Evolutionary conservation across 768 basidiomycete genomes (phyloP), one percentile per base, ranked within the genome.

Genomic region (Phaeolepiota aurea): DNA sequence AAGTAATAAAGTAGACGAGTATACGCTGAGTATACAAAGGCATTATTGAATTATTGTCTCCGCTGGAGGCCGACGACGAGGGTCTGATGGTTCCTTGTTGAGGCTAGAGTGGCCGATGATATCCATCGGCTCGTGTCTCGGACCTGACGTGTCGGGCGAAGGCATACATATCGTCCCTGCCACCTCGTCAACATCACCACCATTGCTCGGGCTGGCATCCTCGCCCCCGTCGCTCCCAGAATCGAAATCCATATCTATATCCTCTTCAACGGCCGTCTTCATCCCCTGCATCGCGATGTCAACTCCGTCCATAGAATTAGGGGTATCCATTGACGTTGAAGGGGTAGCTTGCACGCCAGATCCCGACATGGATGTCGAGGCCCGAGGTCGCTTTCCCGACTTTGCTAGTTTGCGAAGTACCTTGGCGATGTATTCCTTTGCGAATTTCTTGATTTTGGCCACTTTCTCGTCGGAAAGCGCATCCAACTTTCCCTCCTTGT

Each of bases 401-500:
- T 79, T 83, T 22, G 81, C 78, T 35, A 82, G 59, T 51, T 77
- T 84, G 25, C 75, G 75, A 13, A 87, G 59, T 7, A 93, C 64
- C 62, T 94, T 96, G 42, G 72, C 64, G 42, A 92, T 80, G 57
- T 88, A 98, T 32, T 96, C 90, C 59, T 94, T 91, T 22, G 84
- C 70, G 55, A 92, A 98, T 54, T 87, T 83, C 62, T 90, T 94
- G 59, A 98, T 91, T 64, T 97, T 97, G 33, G 56, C 53, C 15
- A 74, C 65, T 57, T 97, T 97, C 48, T 98, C 93, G 3, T 92
- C 86, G 2, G 87, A 80, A 16, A 97, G 71, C 2, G 72, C 30
- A 2, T 90, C 86, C 11, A 94, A 71, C 40, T 74, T 74, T 14
- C 74, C 73, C n/a, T 84, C 79, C 42, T 71, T 74, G 54, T 85